phyloP scores from a whole-genome alignment of 257 asterid genomes.

The Cinchona pubescens region DNA sequence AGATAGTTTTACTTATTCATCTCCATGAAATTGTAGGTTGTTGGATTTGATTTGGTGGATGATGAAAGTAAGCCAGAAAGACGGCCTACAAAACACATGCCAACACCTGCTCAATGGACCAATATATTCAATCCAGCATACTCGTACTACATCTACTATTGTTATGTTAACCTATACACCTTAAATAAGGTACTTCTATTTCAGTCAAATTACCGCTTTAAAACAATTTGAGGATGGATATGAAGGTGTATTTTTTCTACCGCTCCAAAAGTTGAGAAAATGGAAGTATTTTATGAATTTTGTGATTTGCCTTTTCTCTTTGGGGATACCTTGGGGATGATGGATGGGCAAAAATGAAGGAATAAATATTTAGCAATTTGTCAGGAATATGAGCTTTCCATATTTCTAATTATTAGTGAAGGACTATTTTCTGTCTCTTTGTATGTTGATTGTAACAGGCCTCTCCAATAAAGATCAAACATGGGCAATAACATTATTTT shows the following conservation, averaged over 20 bases:
- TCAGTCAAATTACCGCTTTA: background rate
- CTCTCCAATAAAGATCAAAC: background rate
- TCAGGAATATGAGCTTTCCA: background rate
- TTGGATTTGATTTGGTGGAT: constrained; percentile 92
- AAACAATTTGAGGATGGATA: background rate
- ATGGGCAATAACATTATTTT: background rate
- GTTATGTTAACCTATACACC: constrained; percentile 86
- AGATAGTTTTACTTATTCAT: constrained; percentile 1
- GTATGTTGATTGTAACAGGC: background rate
- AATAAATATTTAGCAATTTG: background rate
- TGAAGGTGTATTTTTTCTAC: background rate
- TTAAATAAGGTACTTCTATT: constrained; percentile 91
- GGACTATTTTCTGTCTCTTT: background rate
- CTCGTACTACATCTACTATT: constrained; percentile 92
- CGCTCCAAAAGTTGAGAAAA: background rate
- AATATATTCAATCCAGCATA: constrained; percentile 88
- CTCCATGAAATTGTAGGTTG: constrained; percentile 57
- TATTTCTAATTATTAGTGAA: too few species aligned
- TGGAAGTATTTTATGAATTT: background rate
- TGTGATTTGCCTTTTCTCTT: background rate
- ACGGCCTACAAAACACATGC: constrained; percentile 97
- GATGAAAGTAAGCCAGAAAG: constrained; percentile 99
- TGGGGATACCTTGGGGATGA: background rate
- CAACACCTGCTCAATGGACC: constrained; percentile 89
- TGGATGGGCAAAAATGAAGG: background rate